Conservation (phyloP, 306 rosid genomes). For the Calophaca sinica region DNA sequence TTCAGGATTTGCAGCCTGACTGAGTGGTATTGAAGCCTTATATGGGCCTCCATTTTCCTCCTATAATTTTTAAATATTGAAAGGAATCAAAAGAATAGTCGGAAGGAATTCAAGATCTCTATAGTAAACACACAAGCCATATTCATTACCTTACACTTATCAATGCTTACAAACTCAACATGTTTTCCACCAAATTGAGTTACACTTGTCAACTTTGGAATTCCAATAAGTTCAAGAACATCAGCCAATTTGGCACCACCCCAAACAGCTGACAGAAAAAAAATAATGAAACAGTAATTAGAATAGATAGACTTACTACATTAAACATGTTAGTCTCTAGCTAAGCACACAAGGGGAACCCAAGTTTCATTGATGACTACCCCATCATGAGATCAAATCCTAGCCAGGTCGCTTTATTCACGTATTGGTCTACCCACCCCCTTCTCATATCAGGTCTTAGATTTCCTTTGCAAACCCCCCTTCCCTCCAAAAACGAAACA, state of each 20-base stretch:
- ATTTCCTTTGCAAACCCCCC: background rate
- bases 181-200: conserved; percentile 84
- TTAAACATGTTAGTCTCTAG: conserved; percentile 27
- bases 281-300: conserved; percentile 35
- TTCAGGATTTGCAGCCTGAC: conserved; percentile 87
- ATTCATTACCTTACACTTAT: conserved; percentile 81
- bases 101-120: conserved; percentile 14
- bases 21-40: conserved; percentile 93
- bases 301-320: conserved; percentile 17
- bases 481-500: background rate
- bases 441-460: background rate
- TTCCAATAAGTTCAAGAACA: conserved; percentile 89
- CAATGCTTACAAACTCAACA: conserved; percentile 93
- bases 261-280: conserved; percentile 74
- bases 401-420: background rate
- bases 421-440: background rate
- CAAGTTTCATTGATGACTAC: conserved; percentile 7
- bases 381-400: conserved; percentile 3
- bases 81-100: conserved; percentile 32
- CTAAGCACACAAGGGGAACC: conserved; percentile 26
- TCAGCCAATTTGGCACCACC: conserved; percentile 92
- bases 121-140: conserved; percentile 23
- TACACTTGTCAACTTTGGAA: conserved; percentile 64
- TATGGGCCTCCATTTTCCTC: conserved; percentile 98
- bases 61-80: conserved; percentile 49